Base-by-base conservation (phyloP, 495 filamentous ascomycete species). In the Aspergillus cavernicola region DNA sequence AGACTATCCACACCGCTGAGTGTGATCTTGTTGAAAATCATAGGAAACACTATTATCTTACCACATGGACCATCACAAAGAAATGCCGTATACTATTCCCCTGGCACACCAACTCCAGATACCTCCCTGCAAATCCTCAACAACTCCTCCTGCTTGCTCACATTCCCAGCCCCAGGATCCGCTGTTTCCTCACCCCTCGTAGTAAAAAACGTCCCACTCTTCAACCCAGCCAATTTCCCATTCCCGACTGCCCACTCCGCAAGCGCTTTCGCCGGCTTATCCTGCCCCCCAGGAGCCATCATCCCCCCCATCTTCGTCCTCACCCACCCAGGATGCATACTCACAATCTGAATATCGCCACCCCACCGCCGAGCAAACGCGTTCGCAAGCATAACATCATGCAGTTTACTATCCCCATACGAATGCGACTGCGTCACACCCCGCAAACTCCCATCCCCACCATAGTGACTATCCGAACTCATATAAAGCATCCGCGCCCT, bases 291-390 rank as follows among this genome's bases (percentile, higher is more conserved):
- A 3, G 73, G 58, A 0, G 81, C 82, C 45, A 62, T 66, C 12
- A 50, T 48, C 0, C 81, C 81, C 9, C 82, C 82, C 80, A 85
- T 80, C 63, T 81, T 78, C 8, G 82, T 86, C 52, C 75, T 66
- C 36, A 85, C 81, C 83, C 82, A 85, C 3, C 83, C 83, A 6
- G 83, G 83, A 63, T 81, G 75, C 59, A 84, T 69, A 4, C 72
- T 69, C 19, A 80, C 71, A 0, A 77, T 74, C 38, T 75, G 64
- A 3, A 79, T 58, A n/a, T n/a, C n/a, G n/a, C 16, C 53, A 69
- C 68, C 65, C 69, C 78, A 80, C 2, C 68, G 65, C 4, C 77
- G 59, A 1, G 79, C 71, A 55, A 83, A 79, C 9, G 73, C 75
- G 50, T 79, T 79, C 5, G 77, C 73, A 8, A 84, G 66, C 68